Conservation (phyloP, 352 stramenopile species). For the Aphanomyces euteiches region DNA sequence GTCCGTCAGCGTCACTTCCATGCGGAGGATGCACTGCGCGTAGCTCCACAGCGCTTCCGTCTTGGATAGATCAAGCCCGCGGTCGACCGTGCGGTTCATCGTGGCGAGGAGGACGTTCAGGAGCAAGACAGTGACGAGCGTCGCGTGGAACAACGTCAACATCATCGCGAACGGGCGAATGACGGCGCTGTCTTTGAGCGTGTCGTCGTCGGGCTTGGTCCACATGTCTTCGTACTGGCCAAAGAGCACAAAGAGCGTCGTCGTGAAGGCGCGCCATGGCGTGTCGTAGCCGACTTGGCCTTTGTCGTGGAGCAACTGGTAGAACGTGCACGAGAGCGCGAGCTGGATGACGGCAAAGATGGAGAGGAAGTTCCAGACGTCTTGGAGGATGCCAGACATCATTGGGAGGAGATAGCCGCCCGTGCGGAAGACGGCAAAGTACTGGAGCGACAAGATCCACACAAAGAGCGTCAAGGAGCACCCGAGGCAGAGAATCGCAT, state of each 20-base stretch:
- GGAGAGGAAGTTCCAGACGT: constrained; percentile 23
- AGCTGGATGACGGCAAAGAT: constrained; percentile 18
- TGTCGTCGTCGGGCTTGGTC: constrained; percentile 5
- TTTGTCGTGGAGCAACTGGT: constrained; percentile 19
- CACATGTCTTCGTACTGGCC: constrained; percentile 21
- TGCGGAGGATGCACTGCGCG: constrained; percentile 25
- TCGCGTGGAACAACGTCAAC: constrained; percentile 18
- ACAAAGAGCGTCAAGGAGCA: constrained; percentile 12
- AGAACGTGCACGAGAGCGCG: constrained; percentile 14
- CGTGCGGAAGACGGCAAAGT: constrained; percentile 26
- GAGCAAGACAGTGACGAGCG: constrained; percentile 9
- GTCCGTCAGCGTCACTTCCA: constrained; percentile 22
- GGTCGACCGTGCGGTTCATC: constrained; percentile 29
- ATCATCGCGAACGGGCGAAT: constrained; percentile 4
- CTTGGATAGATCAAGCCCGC: constrained; percentile 19
- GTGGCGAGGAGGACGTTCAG: constrained; percentile 26
- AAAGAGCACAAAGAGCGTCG: constrained; percentile 27
- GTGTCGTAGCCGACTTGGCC: constrained; percentile 14
- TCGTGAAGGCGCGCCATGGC: constrained; percentile 16
- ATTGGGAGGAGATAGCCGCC: constrained; percentile 24
- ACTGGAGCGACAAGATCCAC: constrained; percentile 29
- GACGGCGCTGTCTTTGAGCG: not conserved
- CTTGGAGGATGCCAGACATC: constrained; percentile 24
- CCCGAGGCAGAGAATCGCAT: constrained; percentile 4
- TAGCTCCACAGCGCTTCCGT: constrained; percentile 25